Percentiles rank a stretch among this genome's conserved stretches.
These are phyloP conservation scores for Alloteropsis semialata DNA, from an alignment of 176 grass and related monocot genomes.

Conservation along the genomic window DNA sequence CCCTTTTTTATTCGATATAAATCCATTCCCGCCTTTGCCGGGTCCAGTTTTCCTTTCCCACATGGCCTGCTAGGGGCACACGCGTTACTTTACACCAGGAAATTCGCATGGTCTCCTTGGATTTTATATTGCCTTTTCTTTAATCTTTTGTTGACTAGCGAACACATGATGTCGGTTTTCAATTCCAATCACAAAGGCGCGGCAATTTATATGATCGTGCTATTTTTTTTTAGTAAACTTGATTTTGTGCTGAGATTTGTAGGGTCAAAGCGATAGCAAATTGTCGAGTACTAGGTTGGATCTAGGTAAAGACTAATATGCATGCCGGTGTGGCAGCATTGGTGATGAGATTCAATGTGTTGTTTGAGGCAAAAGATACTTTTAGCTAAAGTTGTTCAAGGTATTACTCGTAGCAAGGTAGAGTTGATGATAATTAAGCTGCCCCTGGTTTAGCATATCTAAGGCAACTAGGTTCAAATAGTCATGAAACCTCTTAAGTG, in stretches of 20 bases:
- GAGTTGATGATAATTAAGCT: too few species aligned
- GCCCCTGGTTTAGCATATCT: not conserved
- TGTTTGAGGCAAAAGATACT: not conserved
- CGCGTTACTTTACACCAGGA: conserved; percentile 13
- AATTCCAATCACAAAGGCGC: not conserved
- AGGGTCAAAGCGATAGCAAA: not conserved
- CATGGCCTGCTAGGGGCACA: conserved; percentile 37
- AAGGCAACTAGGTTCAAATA: not conserved
- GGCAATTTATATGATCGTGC: not conserved
- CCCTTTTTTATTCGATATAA: conserved; percentile 38
- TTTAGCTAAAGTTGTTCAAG: not conserved
- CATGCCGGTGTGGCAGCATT: not conserved
- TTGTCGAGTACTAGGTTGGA: not conserved
- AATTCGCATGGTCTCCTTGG: not conserved
- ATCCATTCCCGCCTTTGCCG: conserved; percentile 39
- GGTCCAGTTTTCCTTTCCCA: conserved; percentile 43
- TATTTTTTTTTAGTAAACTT: not conserved
- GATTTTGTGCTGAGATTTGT: not conserved
- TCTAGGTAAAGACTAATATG: not conserved
- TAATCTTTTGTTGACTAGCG: conserved; percentile 28
- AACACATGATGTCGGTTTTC: not conserved
- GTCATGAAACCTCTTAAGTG: not conserved
- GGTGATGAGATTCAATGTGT: not conserved
- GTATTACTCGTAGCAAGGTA: too few species aligned
- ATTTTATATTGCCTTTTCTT: not conserved